Evolutionary conservation across 805 yeast genomes (phyloP), one percentile per base, ranked within the genome.

Genomic region (Suhomyces sp.): DNA sequence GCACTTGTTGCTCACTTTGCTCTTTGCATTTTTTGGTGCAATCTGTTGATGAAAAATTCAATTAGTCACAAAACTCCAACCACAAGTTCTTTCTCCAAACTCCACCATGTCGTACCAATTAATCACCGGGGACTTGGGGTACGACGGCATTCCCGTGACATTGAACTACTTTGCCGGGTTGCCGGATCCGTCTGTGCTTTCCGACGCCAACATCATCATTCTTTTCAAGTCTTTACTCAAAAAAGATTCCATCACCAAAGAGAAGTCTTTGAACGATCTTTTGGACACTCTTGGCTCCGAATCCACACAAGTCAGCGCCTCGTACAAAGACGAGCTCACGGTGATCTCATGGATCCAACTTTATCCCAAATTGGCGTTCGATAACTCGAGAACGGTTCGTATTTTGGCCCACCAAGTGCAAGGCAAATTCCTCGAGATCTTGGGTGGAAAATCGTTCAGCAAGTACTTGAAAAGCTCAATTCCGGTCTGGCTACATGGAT

Each of bases 201-300:
- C 38, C 9, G 56, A 57, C 31, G 77, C 84, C 6, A 72, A 72
- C 29, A 47, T 63, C 9, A 73, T 74, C 27, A 64, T 88, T 8
- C 65, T 80, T n/a, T 83, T 88, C 66, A 88, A 84, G 53, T 77
- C 84, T 7, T 58, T 90, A 32, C 54, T 83, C 54, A 90, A 88
- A 58, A 77, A 83, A 51, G 95, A 88, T 50, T 74, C 81, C 5
- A 80, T 78, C n/a, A 91, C 98, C 0, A 84, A 81, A 51, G 95
- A 87, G 47, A 85, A 82, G 53, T 88, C 93, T 1, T 63, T 88
- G 17, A 53, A 46, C 5, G 95, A 84, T 26, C 50, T 67, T 28
- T 38, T 53, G 20, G 42, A 42, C 6, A 53, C 83, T 19, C 48
- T 68, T 3, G 22, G 30, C 20, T 5, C 11, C 12, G 13, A 17